Evolutionary conservation across 495 filamentous ascomycete species (phyloP), one percentile per base, ranked within the genome.

Genomic region (Penicillium daleae): DNA sequence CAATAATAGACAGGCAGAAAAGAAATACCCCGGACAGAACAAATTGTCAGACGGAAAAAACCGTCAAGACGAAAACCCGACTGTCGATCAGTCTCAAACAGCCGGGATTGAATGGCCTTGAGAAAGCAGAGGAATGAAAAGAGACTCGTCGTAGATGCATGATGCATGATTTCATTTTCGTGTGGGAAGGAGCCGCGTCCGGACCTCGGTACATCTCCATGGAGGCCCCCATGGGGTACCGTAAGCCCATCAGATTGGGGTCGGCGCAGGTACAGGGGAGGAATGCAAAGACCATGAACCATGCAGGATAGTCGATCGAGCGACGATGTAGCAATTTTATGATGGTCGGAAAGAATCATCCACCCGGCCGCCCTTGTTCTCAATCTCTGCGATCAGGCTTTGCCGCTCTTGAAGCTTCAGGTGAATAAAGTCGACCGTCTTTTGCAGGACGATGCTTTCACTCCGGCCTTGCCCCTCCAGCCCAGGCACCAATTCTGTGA

Each of bases 401-500:
- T 86, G 80, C 42, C 90, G 82, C 68, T 87, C 82, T 53, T 79
- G 78, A 19, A 96, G 71, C 71, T 91, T 80, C 57, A 87, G 76
- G 7, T 81, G 77, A 71, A 96, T 89, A 70, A 87, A 90, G 22
- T 88, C 85, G 3, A 93, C 84, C 0, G 92, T 92, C 67, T 86
- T 87, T 57, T 86, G 85, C 19, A 97, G 79, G 17, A 97, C 92
- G 24, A 92, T 80, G 44, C 89, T 90, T 77, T 97, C 93, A 65
- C 91, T 95, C 35, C 92, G 84, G 0, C 89, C 92, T 70, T 92
- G 89, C 7, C 93, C 93, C 69, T 90, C 86, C 17, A 93, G 74
- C 0, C 91, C 93, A 0, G 93, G 93, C 19, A 97, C 91, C 42
- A 94, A 81, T 48, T 87, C 84, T n/a, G 90, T 89, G 2, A 97